Base-by-base conservation (phyloP, 306 rosid species). In the Quillaja saponaria region DNA sequence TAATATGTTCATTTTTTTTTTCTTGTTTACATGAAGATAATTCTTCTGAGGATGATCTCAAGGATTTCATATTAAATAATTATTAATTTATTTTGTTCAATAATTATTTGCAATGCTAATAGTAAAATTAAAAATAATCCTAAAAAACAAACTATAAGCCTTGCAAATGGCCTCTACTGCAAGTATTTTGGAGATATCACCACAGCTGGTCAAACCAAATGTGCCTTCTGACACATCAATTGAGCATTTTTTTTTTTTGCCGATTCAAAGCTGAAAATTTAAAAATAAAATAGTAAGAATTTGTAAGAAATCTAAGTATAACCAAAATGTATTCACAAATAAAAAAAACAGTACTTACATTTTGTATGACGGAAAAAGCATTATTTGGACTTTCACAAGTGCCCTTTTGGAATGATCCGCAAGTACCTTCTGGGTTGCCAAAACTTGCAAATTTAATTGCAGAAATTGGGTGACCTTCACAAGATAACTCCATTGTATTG, bases 381-480 rank as follows among this genome's bases (percentile, higher is more conserved):
- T 72, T 61, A 6, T 58, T 45, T 0, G 34, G 4, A 1, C 50
- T n/a, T 2, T 68, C 79, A 31, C 76, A 78, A 2, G 5, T 64
- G 7, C 79, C 73, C 17, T 68, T 64, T 0, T 17, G 13, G 45
- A 68, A 78, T 4, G 64, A 15, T 17, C 79, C 82, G 38, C 79
- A 78, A 0, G 13, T 20, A 0, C 79, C 78, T 18, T 11, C 3
- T 2, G 78, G 52, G 16, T 63, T 59, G 2, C 82, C 76, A 14
- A 63, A 78, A 14, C 75, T 72, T 7, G 75, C 82, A 19, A 78
- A 78, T 5, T 20, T 57, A 18, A 72, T 72, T 5, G 42, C 68
- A 3, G 78, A 63, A 52, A 68, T 72, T 8, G 64, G 55, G 3
- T 21, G 49, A 1, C 68, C 72, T 11, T 72, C 35, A n/a, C 78